Conservation (phyloP, 2,329 filamentous ascomycete genomes). For the Rutstroemia sp. region DNA sequence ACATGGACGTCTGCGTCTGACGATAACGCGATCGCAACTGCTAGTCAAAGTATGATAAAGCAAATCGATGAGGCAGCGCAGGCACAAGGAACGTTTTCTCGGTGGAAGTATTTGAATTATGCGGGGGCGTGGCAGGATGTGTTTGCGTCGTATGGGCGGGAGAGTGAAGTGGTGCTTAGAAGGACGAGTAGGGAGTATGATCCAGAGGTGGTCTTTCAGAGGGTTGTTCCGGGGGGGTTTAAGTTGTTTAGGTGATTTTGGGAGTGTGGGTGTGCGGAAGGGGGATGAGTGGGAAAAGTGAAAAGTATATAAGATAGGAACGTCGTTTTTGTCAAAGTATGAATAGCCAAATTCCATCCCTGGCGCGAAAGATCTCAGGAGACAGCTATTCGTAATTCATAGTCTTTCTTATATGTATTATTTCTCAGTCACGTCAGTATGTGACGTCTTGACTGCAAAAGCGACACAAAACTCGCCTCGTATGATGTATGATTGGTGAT, state of each 20-base stretch:
- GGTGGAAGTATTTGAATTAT: neutral
- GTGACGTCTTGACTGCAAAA: too few species aligned
- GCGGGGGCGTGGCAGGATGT: neutral
- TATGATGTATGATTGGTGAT: too few species aligned
- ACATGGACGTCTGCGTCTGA: neutral
- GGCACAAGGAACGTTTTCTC: neutral
- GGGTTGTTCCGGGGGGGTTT: slow-evolving; percentile 12
- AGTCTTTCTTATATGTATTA: too few species aligned
- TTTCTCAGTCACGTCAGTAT: too few species aligned
- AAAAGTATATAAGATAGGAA: too few species aligned
- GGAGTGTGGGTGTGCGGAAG: too few species aligned
- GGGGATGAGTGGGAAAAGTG: too few species aligned
- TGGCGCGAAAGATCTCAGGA: too few species aligned
- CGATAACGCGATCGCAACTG: neutral
- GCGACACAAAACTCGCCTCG: too few species aligned
- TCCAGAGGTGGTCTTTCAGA: slow-evolving; percentile 12
- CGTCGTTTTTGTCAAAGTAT: too few species aligned
- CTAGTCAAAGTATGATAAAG: neutral
- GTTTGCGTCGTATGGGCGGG: neutral
- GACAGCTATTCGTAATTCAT: too few species aligned
- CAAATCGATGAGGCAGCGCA: neutral
- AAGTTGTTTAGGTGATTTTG: slow-evolving; percentile 31
- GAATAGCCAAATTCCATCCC: too few species aligned
- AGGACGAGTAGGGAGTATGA: slow-evolving; percentile 11
- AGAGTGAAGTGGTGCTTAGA: neutral